These are phyloP conservation scores for Phytophthora gonapodyides DNA, from an alignment of 352 stramenopile species.

Conservation along the genomic window DNA sequence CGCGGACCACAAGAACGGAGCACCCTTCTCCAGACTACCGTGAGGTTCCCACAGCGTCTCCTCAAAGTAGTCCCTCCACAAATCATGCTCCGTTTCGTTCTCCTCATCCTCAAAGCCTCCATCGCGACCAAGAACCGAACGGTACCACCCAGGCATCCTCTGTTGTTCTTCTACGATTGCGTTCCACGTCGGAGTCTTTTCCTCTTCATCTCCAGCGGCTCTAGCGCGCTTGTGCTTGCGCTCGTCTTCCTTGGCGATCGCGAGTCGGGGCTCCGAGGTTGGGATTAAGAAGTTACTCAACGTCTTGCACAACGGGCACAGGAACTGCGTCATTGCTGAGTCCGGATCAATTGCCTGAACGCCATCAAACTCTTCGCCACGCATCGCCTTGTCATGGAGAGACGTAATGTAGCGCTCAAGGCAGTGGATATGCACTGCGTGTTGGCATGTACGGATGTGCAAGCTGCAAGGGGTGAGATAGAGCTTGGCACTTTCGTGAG, in stretches of 20 bases:
- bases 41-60: slow-evolving; percentile 88
- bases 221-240: slow-evolving; percentile 24
- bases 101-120: slow-evolving; percentile 55
- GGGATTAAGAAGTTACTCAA: slow-evolving; percentile 92
- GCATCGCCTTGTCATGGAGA: slow-evolving; percentile 87
- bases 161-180: slow-evolving; percentile 67
- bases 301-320: slow-evolving; percentile 93
- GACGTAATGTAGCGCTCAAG: slow-evolving; percentile 87
- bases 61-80: slow-evolving; percentile 89
- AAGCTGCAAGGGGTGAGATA: slow-evolving; percentile 81
- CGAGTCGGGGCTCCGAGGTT: slow-evolving; percentile 54
- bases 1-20: slow-evolving; percentile 84
- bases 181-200: slow-evolving; percentile 45
- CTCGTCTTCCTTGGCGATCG: slow-evolving; percentile 27
- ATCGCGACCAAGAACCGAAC: slow-evolving; percentile 69
- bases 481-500: slow-evolving; percentile 63
- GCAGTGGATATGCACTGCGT: slow-evolving; percentile 88
- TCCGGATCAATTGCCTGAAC: slow-evolving; percentile 89
- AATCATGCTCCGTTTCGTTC: slow-evolving; percentile 64
- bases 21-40: slow-evolving; percentile 84
- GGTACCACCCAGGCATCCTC: slow-evolving; percentile 68
- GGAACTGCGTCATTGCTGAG: slow-evolving; percentile 90
- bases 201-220: slow-evolving; percentile 19
- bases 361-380: slow-evolving; percentile 88
- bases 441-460: slow-evolving; percentile 86